phyloP scores from a whole-genome alignment of 148 eudicot genomes.

The Persicaria tinctoria region DNA sequence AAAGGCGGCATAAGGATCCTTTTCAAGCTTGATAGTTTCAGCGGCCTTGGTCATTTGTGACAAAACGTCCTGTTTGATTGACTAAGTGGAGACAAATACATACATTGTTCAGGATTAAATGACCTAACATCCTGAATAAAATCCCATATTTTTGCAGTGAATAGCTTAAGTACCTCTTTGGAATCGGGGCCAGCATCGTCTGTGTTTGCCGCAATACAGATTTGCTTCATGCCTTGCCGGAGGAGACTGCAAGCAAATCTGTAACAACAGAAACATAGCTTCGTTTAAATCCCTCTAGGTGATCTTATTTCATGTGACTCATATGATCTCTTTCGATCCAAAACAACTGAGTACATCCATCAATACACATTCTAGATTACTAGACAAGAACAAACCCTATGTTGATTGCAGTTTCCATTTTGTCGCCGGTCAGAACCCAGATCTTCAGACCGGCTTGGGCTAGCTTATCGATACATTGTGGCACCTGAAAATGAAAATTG shows the following conservation, averaged over 20 bases:
- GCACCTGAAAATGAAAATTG: conserved; percentile 45
- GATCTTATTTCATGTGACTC: too few relatives aligned
- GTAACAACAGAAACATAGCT: conserved; percentile 17
- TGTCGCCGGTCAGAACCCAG: conserved; percentile 99
- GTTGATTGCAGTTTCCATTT: conserved; percentile 98
- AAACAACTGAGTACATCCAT: too few relatives aligned
- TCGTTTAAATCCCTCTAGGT: neutral
- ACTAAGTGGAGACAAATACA: conserved; percentile 33
- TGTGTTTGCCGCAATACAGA: conserved; percentile 46
- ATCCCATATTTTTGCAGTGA: conserved; percentile 7
- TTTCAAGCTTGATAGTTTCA: conserved; percentile 78
- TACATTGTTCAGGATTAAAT: conserved; percentile 21
- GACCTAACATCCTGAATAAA: conserved; percentile 13
- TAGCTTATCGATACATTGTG: conserved; percentile 93
- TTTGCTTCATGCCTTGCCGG: conserved; percentile 94
- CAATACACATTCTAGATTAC: neutral
- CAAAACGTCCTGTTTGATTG: conserved; percentile 50
- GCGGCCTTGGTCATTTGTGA: conserved; percentile 71
- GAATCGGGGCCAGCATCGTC: conserved; percentile 42
- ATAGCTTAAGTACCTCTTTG: conserved; percentile 44
- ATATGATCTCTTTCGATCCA: neutral
- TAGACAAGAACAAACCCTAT: conserved; percentile 61
- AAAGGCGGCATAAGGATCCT: conserved; percentile 88
- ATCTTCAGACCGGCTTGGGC: conserved; percentile 98
- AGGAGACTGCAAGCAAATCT: conserved; percentile 92